These are phyloP conservation scores for Apiotrichum mycotoxinovorans DNA, from an alignment of 1,284 basidiomycete genomes.

Conservation along the genomic window DNA sequence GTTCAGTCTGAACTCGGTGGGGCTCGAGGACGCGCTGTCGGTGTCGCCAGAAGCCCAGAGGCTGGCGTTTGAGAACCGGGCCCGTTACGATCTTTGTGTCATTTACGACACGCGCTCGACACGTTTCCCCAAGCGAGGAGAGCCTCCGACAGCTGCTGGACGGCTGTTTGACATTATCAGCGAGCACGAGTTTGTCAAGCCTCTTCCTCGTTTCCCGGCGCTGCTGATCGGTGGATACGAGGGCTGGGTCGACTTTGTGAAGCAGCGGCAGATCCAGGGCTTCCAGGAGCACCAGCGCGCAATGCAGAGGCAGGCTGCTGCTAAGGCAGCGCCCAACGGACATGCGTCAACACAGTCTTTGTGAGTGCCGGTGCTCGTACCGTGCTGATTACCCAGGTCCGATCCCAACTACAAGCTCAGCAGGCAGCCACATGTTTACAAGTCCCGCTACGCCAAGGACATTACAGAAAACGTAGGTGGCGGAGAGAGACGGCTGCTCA, in stretches of 20 bases:
- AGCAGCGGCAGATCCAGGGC: slow-evolving; percentile 19
- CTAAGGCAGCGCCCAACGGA: background rate
- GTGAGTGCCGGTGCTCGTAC: background rate
- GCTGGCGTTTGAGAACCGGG: slow-evolving; percentile 69
- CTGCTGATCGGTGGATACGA: slow-evolving; percentile 80
- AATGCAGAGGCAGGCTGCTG: background rate
- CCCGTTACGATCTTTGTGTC: slow-evolving; percentile 85
- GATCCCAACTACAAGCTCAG: background rate
- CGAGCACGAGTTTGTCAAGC: slow-evolving; percentile 67
- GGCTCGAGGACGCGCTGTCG: slow-evolving; percentile 71
- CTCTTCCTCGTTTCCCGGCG: slow-evolving; percentile 72
- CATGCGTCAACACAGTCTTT: background rate
- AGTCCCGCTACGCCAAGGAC: slow-evolving; percentile 40
- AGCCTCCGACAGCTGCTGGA: slow-evolving; percentile 57
- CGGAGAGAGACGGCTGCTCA: background rate
- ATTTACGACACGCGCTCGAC: slow-evolving; percentile 75
- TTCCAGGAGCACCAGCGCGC: background rate
- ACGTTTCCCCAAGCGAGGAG: slow-evolving; percentile 53
- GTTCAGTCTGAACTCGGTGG: slow-evolving; percentile 60
- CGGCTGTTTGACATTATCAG: slow-evolving; percentile 66
- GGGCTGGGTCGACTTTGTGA: slow-evolving; percentile 70
- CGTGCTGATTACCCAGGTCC: background rate
- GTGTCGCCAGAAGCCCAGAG: slow-evolving; percentile 69
- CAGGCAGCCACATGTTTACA: slow-evolving; percentile 2
- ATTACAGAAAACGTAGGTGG: slow-evolving; percentile 42